phyloP scores from a whole-genome alignment of 1,139 yeast species.

The Yamadazyma spencermartinsiae region DNA sequence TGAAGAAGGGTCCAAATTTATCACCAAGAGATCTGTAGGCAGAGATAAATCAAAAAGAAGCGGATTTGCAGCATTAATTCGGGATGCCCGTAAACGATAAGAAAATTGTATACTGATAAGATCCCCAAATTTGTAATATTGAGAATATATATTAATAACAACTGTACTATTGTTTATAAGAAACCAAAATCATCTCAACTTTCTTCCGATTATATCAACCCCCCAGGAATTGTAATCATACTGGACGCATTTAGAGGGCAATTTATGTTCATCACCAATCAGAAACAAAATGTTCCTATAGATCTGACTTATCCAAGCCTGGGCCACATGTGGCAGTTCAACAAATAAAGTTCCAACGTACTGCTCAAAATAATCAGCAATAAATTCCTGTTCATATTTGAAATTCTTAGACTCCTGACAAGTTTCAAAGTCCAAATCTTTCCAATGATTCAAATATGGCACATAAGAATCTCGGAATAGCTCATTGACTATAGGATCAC shows the following conservation, averaged over 20 bases:
- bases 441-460: slow-evolving; percentile 23
- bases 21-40: slow-evolving; percentile 23
- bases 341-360: slow-evolving; percentile 46
- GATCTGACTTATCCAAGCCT: slow-evolving; percentile 33
- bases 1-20: slow-evolving; percentile 16
- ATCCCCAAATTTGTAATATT: no score
- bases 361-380: slow-evolving; percentile 47
- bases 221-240: slow-evolving; percentile 31
- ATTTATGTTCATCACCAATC: slow-evolving; percentile 22
- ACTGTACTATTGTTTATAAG: no score
- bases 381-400: slow-evolving; percentile 42
- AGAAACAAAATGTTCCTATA: slow-evolving; percentile 32
- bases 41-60: slow-evolving; percentile 30
- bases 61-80: slow-evolving; percentile 55
- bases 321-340: slow-evolving; percentile 42
- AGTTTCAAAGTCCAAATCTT: slow-evolving; percentile 18
- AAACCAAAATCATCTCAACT: slow-evolving; percentile 8
- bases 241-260: slow-evolving; percentile 14
- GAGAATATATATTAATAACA: no score
- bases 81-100: slow-evolving; percentile 37
- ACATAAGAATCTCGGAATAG: slow-evolving; percentile 22
- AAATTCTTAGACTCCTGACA: slow-evolving; percentile 21
- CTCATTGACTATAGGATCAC: slow-evolving; percentile 28
- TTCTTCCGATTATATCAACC: slow-evolving; percentile 26
- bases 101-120: not conserved